Conservation (phyloP, 306 rosid genomes). For the Adenanthera pavonina region DNA sequence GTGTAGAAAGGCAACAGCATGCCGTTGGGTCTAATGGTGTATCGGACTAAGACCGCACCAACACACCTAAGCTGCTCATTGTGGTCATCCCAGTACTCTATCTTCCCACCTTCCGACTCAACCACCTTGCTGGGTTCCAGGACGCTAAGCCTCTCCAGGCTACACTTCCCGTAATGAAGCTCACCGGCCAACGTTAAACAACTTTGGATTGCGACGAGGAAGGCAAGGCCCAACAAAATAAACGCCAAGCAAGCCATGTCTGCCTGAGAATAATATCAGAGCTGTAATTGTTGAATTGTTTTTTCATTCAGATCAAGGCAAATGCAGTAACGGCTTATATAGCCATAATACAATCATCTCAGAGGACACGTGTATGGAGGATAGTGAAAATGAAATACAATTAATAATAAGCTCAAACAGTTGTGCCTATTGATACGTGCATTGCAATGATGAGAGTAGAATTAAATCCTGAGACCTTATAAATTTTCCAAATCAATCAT, state of each 20-base stretch:
- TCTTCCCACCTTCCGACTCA: not conserved
- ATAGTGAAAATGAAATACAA: too few species aligned
- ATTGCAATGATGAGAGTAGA: too few species aligned
- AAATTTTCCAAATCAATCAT: too few species aligned
- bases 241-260: not conserved
- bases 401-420: too few species aligned
- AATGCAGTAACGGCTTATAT: too few species aligned
- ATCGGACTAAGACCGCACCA: not conserved
- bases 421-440: too few species aligned
- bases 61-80: not conserved
- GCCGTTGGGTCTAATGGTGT: constrained; percentile 4
- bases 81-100: constrained; percentile 2
- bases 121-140: not conserved
- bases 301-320: too few species aligned
- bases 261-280: too few species aligned
- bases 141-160: not conserved
- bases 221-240: not conserved
- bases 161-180: not conserved
- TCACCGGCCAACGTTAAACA: not conserved
- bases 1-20: constrained; percentile 3
- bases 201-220: not conserved
- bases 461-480: too few species aligned
- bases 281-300: too few species aligned
- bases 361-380: too few species aligned
- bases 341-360: too few species aligned